phyloP scores from a whole-genome alignment of 1,284 basidiomycete genomes.

The Trametes sp. region DNA sequence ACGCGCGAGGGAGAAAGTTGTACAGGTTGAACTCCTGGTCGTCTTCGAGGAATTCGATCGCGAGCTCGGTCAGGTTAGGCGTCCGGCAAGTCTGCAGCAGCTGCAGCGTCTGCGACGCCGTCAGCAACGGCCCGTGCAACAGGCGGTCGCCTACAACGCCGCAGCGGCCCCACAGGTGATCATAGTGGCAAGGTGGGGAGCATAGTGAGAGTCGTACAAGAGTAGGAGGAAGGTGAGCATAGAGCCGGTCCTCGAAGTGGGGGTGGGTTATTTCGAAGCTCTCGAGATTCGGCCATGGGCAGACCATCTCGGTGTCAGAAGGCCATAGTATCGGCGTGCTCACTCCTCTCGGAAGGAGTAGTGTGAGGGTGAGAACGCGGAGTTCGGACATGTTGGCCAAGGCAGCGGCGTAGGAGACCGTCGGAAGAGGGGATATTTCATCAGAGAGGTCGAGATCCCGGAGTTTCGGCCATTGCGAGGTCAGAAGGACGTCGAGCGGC shows the following conservation, averaged over 20 bases:
- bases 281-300: too few relatives aligned
- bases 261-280: too few relatives aligned
- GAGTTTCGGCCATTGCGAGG: too few relatives aligned
- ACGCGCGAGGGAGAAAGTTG: neutral
- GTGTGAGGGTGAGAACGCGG: too few relatives aligned
- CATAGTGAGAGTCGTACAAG: neutral
- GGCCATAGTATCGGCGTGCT: too few relatives aligned
- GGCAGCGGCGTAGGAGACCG: too few relatives aligned
- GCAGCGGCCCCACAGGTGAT: neutral
- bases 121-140: neutral
- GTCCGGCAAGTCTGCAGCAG: neutral
- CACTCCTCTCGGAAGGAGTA: too few relatives aligned
- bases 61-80: neutral
- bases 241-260: neutral
- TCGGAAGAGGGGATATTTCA: too few relatives aligned
- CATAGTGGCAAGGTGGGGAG: neutral
- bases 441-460: too few relatives aligned
- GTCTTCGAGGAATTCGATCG: neutral
- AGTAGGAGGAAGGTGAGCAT: neutral
- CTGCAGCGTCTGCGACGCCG: neutral
- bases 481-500: too few relatives aligned
- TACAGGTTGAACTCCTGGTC: neutral
- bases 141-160: neutral
- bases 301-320: too few relatives aligned
- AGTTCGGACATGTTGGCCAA: too few relatives aligned